These are phyloP conservation scores for Leccinum fibrillosum DNA, from an alignment of 768 basidiomycete species.

Conservation along the genomic window DNA sequence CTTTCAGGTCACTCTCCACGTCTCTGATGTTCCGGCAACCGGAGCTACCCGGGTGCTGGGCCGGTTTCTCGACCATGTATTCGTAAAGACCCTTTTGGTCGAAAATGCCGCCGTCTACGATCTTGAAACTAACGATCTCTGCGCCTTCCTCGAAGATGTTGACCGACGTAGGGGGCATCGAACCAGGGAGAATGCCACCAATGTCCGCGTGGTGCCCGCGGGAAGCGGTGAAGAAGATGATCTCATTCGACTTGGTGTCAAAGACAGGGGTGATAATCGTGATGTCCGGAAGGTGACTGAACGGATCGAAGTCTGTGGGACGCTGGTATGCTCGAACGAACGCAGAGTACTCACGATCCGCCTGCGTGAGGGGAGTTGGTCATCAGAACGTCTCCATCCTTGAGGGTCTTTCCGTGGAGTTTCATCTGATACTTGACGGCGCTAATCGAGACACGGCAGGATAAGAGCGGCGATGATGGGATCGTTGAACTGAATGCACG, in stretches of 20 bases:
- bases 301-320: neutral
- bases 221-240: constrained; percentile 92
- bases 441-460: constrained; percentile 33
- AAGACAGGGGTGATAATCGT: constrained; percentile 95
- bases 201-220: constrained; percentile 94
- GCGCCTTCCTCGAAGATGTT: constrained; percentile 95
- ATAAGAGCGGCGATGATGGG: neutral
- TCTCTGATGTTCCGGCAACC: constrained; percentile 85
- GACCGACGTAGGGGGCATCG: constrained; percentile 92
- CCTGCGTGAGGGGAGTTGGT: constrained; percentile 89
- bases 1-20: constrained; percentile 90
- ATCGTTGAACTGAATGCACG: constrained; percentile 30
- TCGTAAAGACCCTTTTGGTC: constrained; percentile 71
- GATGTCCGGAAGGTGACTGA: constrained; percentile 80
- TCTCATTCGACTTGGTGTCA: constrained; percentile 54
- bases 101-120: constrained; percentile 80
- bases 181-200: constrained; percentile 88
- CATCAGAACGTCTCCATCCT: constrained; percentile 92
- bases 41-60: constrained; percentile 78
- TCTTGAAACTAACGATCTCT: constrained; percentile 86
- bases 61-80: constrained; percentile 80
- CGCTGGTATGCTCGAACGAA: constrained; percentile 2
- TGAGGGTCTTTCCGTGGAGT: constrained; percentile 61
- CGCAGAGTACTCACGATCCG: constrained; percentile 62
- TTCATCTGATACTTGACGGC: constrained; percentile 91